Percentiles rank a stretch among this genome's conserved stretches.
phyloP scores from a whole-genome alignment of 306 rosid species.

The Corylus avellana region DNA sequence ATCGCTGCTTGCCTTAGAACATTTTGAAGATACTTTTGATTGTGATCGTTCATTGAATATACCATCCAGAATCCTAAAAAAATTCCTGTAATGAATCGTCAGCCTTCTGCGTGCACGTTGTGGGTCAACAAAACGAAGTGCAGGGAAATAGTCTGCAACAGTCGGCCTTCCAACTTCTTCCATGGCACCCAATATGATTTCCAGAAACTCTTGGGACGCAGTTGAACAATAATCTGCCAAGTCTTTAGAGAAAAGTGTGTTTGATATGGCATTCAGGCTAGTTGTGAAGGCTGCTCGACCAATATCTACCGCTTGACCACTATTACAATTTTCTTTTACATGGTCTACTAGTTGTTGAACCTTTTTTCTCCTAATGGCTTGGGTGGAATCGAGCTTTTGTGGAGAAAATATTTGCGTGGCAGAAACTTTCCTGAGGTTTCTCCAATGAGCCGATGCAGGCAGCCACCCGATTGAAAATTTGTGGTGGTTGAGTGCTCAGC shows the following conservation, averaged over 20 bases:
- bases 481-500: constrained; percentile 15
- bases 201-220: constrained; percentile 33
- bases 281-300: constrained; percentile 36
- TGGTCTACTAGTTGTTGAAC: constrained; percentile 21
- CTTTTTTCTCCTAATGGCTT: constrained; percentile 25
- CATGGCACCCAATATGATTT: not conserved
- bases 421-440: constrained; percentile 36
- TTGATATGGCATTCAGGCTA: constrained; percentile 33
- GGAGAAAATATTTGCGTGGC: constrained; percentile 26
- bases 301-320: constrained; percentile 31
- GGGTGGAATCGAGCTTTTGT: constrained; percentile 34
- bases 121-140: not conserved
- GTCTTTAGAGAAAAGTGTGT: constrained; percentile 43
- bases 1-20: not conserved
- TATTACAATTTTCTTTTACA: not conserved
- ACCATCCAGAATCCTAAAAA: not conserved
- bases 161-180: constrained; percentile 31
- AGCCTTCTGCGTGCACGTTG: not conserved
- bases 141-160: constrained; percentile 24
- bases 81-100: not conserved
- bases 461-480: constrained; percentile 29
- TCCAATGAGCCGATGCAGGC: constrained; percentile 34
- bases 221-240: constrained; percentile 36
- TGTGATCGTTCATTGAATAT: not conserved
- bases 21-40: not conserved